A percentile compares a stretch with the other conserved stretches of the same genome.
Conservation (phyloP, 805 yeast species). For the Metschnikowia bowlesiae region DNA sequence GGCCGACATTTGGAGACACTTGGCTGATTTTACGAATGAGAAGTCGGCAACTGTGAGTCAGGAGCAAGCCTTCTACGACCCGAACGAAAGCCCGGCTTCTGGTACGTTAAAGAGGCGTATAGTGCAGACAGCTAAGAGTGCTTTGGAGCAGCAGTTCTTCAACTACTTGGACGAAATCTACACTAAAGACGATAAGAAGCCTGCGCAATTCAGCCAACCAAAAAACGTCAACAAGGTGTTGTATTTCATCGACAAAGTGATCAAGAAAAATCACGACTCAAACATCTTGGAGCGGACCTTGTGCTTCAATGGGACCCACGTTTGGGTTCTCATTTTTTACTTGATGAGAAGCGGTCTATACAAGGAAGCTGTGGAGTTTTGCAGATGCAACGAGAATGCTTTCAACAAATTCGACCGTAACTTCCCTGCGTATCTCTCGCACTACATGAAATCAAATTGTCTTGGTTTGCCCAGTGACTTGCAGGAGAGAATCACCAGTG, state of each 20-base stretch:
- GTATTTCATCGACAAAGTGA: conserved; percentile 45
- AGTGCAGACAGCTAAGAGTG: conserved; percentile 51
- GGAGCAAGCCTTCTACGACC: conserved; percentile 30
- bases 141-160: conserved; percentile 73
- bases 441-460: conserved; percentile 52
- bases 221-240: conserved; percentile 68
- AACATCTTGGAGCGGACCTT: conserved; percentile 28
- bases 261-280: conserved; percentile 28
- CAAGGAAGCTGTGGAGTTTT: conserved; percentile 71
- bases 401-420: conserved; percentile 83
- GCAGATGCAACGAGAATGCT: conserved; percentile 57
- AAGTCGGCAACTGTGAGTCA: conserved; percentile 29
- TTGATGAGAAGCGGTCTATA: conserved; percentile 78
- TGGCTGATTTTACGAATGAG: conserved; percentile 45
- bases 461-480: conserved; percentile 60
- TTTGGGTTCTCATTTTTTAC: conserved; percentile 92
- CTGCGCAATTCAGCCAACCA: conserved; percentile 44
- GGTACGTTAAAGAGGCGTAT: conserved; percentile 39
- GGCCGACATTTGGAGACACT: conserved; percentile 68
- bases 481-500: conserved; percentile 65
- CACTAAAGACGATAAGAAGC: conserved; percentile 46
- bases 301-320: conserved; percentile 72
- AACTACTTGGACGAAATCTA: conserved; percentile 66
- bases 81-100: conserved; percentile 12
- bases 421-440: conserved; percentile 74